Evolutionary conservation across 148 eudicot species (phyloP), one percentile per base, ranked within the genome.

Genomic region (Heliosperma pusillum): DNA sequence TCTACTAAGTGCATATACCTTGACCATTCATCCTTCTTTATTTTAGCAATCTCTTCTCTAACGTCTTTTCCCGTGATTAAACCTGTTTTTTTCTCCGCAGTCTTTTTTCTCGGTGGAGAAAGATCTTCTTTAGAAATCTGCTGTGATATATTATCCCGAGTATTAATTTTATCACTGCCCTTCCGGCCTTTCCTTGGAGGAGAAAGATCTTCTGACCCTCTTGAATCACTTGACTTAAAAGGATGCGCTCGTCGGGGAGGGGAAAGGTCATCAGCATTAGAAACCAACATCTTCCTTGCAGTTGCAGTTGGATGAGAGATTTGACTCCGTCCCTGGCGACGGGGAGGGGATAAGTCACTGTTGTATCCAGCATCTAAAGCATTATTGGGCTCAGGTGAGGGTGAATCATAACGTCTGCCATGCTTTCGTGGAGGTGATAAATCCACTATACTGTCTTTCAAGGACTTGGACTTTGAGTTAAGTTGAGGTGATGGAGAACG

Each of bases 61-160:
- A 95, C 88, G 70, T 95, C 96, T 81, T 62, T 76, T 24, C 97
- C 96, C 1, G 87, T 82, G 66, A 95, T 83, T 79, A 92, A 79
- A 77, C 99, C 99, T 66, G 92, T 89, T 83, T 83, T 92, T 25
- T 84, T 83, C 60, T 61, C 77, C 59, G 75, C 77, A 59, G 81
- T 86, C 50, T 58, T 71, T 73, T 78, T 86, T 80, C 93, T 83
- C 5, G 90, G 91, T 20, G 94, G 97, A 59, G 95, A 92, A 78
- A 90, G 86, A 85, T 90, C 95, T 57, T 53, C 78, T 27, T 53
- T 65, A 47, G 79, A 75, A 5, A 57, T 47, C 9, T 47, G 81
- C 59, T 33, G 40, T 15, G 62, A 75, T 65, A 44, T 69, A 75
- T 42, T 69, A n/a, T 71, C 79, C 65, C 72, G 67, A 27, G 42